Base-by-base conservation (phyloP, 2,329 filamentous ascomycete genomes). In the Diaporthe australafricana region DNA sequence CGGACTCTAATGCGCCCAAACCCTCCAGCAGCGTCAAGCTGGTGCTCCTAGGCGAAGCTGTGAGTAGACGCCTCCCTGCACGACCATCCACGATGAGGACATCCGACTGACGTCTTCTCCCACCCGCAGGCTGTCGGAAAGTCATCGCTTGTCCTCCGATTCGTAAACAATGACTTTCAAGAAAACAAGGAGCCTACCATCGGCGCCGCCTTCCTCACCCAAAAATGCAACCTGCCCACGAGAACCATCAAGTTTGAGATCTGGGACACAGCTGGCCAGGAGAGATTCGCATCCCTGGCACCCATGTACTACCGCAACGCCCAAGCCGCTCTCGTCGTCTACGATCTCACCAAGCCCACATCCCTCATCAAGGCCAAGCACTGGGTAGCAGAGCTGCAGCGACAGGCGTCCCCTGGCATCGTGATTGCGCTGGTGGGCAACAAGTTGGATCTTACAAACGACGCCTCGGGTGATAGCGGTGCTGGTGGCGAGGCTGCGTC, bases 251-350 rank as follows among this genome's bases (percentile, higher is more conserved):
- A 94, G 83, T 96, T 96, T 80, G 93, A 96, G 83, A 98, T 99
- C 80, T 99, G 96, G 96, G 96, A 99, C 86, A 98, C 96, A 20
- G 96, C 96, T 53, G 96, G 96, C 80, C 96, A 99, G 84, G 96
- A 99, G 87, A 94, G 96, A 75, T 99, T 98, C 81, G 96, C 96
- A 78, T 97, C 94, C 66, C 90, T 98, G 73, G 96, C 96, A 67
- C 96, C 96, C 78, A 98, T 98, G 96, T 99, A 99, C 89, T 98
- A 98, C 87, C 95, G 96, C 84, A 98, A 99, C 82, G 96, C 96
- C 66, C 96, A 98, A 86, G 95, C 95, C 75, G 96, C 96, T 17
- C 93, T 99, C 77, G 96, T 99, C 74, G 96, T 98, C 81, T 99
- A 98, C 90, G 96, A 99, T 81, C 92, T 99, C 78, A 99, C 96